Evolutionary conservation across 106 monocot species (phyloP), one percentile per base, ranked within the genome.

Genomic region (Alisma plantagoaquatica): DNA sequence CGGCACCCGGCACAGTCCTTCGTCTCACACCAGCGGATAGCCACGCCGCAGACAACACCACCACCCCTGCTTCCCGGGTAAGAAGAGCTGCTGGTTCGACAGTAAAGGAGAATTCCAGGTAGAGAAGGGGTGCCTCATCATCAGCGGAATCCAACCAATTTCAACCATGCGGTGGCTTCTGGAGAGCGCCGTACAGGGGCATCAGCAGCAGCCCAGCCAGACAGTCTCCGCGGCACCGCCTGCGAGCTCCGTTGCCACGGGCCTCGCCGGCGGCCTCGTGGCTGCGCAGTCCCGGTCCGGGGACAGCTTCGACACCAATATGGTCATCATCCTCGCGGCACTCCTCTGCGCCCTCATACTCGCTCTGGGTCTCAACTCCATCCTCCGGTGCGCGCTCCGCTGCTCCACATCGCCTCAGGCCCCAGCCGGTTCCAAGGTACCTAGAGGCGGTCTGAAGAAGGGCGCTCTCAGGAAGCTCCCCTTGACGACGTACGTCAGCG

Each of bases 241-340:
- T n/a, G n/a, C n/a, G n/a, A n/a, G n/a, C 56, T 29, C 24, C 57
- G 30, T 28, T 57, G 19, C 33, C 60, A 28, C 43, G 33, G 3
- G 51, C 33, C 18, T 25, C 67, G 20, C 72, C 56, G 50, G 53
- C 8, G 33, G 24, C n/a, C 32, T 0, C 69, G 21, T 26, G 59
- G 57, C 12, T 19, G 53, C 5, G 48, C 31, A 50, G 56, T n/a
- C n/a, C n/a, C n/a, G 48, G 29, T 54, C 56, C 54, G 70, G 71
- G 53, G 27, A 53, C 24, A 77, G 77, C 60, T 77, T 81, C 64
- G 72, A 73, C 60, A 56, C 65, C 32, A 81, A 71, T 81, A 77
- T 81, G 81, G 70, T 77, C 18, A 81, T 86, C 70, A 67, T 86
- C 58, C 70, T 86, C 30, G 73, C 66, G 15, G 74, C 71, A 21